A percentile compares a stretch with the other conserved stretches of the same genome.
These are phyloP conservation scores for Trapa bicornis DNA, from an alignment of 345 rosid species.

Conservation along the genomic window DNA sequence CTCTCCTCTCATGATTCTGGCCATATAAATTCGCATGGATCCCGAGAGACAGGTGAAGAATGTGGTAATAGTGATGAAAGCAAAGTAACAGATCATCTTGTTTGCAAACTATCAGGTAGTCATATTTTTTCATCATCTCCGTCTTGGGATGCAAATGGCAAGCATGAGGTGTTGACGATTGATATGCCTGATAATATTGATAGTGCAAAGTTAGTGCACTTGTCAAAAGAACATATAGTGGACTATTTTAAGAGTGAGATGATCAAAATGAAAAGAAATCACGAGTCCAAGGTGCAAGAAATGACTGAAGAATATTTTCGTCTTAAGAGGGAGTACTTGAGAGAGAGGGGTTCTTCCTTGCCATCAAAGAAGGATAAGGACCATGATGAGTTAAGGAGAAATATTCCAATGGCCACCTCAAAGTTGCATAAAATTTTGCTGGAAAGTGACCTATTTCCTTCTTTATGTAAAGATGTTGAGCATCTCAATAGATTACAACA, in stretches of 20 bases:
- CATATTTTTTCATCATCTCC: slow-evolving; percentile 27
- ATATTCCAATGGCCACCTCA: slow-evolving; percentile 44
- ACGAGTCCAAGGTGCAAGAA: slow-evolving; percentile 43
- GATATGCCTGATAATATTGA: slow-evolving; percentile 42
- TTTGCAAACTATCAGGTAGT: slow-evolving; percentile 42
- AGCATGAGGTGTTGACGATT: slow-evolving; percentile 40
- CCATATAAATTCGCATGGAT: slow-evolving; percentile 30
- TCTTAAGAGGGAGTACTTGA: slow-evolving; percentile 48
- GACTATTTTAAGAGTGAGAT: slow-evolving; percentile 54
- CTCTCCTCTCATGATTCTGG: slow-evolving; percentile 40
- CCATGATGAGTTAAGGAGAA: slow-evolving; percentile 52
- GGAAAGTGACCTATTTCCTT: slow-evolving; percentile 32
- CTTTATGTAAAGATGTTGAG: slow-evolving; percentile 19
- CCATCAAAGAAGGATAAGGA: slow-evolving; percentile 57
- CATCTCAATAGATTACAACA: slow-evolving; percentile 31
- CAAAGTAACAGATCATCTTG: slow-evolving; percentile 26
- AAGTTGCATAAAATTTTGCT: slow-evolving; percentile 45
- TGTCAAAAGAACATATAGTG: slow-evolving; percentile 33
- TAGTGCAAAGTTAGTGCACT: slow-evolving; percentile 23
- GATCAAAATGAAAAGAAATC: slow-evolving; percentile 69
- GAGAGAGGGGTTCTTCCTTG: slow-evolving; percentile 40
- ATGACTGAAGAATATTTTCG: slow-evolving; percentile 52
- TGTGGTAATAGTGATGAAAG: slow-evolving; percentile 17
- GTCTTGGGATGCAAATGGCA: slow-evolving; percentile 44
- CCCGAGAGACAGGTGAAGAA: slow-evolving; percentile 35